Evolutionary conservation across 192 early-diverging fungal species (phyloP).

Genomic region (Rhizophagus sp.): DNA sequence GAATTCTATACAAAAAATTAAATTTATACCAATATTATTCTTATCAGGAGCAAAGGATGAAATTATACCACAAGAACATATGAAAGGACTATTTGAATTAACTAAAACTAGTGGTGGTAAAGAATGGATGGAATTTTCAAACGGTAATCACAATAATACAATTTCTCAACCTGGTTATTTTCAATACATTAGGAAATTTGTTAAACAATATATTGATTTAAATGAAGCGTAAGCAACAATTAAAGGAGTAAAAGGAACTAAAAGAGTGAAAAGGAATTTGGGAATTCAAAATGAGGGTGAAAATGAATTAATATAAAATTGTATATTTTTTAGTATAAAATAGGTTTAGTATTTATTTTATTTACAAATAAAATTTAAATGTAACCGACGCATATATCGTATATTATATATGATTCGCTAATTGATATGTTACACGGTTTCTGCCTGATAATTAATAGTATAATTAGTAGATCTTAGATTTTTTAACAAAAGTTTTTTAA

Average conservation of each 20-base stretch:
- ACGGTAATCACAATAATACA: conserved; percentile 92
- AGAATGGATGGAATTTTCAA: conserved; percentile 58
- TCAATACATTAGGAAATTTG: conserved; percentile 64
- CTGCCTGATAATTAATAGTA: too few relatives aligned
- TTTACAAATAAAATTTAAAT: too few relatives aligned
- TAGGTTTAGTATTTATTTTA: too few relatives aligned
- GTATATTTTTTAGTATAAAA: too few relatives aligned
- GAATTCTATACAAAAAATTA: conserved; percentile 62
- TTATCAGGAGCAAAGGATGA: conserved; percentile 83
- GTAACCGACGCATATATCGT: too few relatives aligned
- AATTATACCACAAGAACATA: conserved; percentile 85
- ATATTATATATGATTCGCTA: too few relatives aligned
- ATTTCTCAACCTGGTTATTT: conserved; percentile 86
- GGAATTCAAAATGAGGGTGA: too few relatives aligned
- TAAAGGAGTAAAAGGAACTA: not conserved
- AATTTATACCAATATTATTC: conserved; percentile 74
- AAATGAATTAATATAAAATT: too few relatives aligned
- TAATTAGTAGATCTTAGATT: too few relatives aligned
- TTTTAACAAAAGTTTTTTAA: too few relatives aligned
- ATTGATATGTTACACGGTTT: too few relatives aligned
- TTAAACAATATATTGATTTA: conserved; percentile 25
- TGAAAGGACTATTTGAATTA: conserved; percentile 72
- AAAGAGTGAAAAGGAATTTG: too few relatives aligned
- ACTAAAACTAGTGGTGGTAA: conserved; percentile 46
- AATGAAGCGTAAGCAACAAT: not conserved